Percentiles rank a stretch among this genome's conserved stretches.
Evolutionary conservation across 495 filamentous ascomycete genomes (phyloP).

Genomic region (Talaromyces trachyspermus): DNA sequence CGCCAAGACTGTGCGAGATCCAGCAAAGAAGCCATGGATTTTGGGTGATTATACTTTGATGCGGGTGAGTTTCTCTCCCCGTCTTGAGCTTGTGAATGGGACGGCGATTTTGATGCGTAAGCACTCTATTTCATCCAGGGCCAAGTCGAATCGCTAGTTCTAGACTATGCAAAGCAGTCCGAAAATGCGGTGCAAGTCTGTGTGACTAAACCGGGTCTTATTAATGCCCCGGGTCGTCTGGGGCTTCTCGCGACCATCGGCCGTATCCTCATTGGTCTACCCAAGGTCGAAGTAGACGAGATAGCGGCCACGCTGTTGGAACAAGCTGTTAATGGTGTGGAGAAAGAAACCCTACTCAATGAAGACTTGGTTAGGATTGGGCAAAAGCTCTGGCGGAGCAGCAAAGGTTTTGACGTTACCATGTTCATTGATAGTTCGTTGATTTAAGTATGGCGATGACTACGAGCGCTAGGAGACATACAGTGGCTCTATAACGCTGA

Average conservation of each 20-base stretch:
- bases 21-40: conserved; percentile 23
- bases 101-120: conserved; percentile 2
- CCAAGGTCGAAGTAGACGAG: conserved; percentile 27
- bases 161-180: conserved; percentile 28
- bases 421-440: too few relatives aligned
- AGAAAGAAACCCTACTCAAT: conserved; percentile 39
- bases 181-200: conserved; percentile 25
- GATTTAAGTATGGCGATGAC: too few relatives aligned
- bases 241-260: conserved; percentile 8
- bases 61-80: conserved; percentile 27
- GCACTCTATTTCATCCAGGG: conserved; percentile 28
- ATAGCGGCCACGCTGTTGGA: conserved; percentile 38
- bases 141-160: conserved; percentile 32
- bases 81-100: background rate
- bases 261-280: conserved; percentile 14
- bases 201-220: conserved; percentile 32
- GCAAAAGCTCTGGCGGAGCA: background rate
- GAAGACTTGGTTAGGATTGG: conserved; percentile 38
- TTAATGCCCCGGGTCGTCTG: conserved; percentile 19
- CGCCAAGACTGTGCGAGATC: conserved; percentile 28
- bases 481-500: too few relatives aligned
- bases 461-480: too few relatives aligned
- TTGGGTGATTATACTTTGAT: conserved; percentile 34
- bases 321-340: conserved; percentile 36
- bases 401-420: too few relatives aligned